Conservation (phyloP, 352 stramenopile species). For the Phytopythium oedochilum region DNA sequence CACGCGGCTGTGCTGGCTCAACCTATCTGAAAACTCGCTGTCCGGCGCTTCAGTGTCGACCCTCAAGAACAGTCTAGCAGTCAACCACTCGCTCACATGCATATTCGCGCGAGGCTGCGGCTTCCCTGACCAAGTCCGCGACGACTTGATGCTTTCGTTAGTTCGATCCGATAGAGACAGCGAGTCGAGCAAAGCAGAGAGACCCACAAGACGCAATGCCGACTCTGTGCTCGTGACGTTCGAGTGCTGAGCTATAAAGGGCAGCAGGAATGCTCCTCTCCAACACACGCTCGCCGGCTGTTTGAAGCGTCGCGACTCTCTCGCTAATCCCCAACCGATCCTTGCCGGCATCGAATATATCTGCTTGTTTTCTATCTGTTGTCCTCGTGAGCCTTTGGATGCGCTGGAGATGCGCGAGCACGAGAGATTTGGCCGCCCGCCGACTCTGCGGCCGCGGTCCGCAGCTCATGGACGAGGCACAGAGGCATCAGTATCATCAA, state of each 20-base stretch:
- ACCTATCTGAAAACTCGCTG: constrained; percentile 33
- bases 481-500: background rate
- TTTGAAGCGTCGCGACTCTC: constrained; percentile 3
- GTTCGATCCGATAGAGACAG: background rate
- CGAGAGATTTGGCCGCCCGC: constrained; percentile 39
- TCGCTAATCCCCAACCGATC: background rate
- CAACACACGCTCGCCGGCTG: background rate
- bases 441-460: constrained; percentile 46
- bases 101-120: constrained; percentile 24
- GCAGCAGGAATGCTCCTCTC: background rate
- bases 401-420: constrained; percentile 30
- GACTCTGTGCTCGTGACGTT: constrained; percentile 16
- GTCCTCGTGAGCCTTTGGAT: background rate
- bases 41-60: constrained; percentile 7
- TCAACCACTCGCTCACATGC: constrained; percentile 36
- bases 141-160: background rate
- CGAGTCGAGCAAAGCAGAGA: background rate
- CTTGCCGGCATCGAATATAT: too few species aligned
- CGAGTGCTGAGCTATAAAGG: constrained; percentile 10
- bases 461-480: constrained; percentile 12
- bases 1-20: constrained; percentile 43
- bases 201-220: background rate
- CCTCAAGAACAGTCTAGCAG: constrained; percentile 18
- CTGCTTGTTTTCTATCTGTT: too few species aligned
- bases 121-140: constrained; percentile 6